Conservation (phyloP, 768 basidiomycete genomes). For the Russula emetica region DNA sequence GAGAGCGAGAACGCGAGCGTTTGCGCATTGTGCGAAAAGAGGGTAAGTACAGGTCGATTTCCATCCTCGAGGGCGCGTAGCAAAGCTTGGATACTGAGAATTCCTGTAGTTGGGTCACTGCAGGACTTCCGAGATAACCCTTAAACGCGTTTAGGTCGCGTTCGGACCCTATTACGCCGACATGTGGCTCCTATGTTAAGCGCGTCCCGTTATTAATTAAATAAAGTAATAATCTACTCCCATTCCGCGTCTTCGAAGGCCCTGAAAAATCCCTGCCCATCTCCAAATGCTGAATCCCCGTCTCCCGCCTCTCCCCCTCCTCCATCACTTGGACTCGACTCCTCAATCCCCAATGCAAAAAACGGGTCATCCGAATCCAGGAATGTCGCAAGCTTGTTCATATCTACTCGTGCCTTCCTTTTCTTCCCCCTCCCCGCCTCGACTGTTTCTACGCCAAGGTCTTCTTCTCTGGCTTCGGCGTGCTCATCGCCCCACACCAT, state of each 20-base stretch:
- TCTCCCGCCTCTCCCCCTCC: background rate
- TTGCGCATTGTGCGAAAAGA: conserved; percentile 36
- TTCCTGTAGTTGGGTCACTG: background rate
- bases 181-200: background rate
- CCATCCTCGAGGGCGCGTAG: conserved; percentile 38
- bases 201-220: background rate
- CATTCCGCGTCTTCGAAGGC: no score
- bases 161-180: background rate
- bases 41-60: conserved; percentile 51
- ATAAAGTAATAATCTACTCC: no score
- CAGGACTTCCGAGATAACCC: no score
- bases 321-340: background rate
- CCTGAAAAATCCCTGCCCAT: background rate
- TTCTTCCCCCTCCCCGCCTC: conserved; percentile 30
- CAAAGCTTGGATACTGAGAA: background rate
- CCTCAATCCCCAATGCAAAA: conserved; percentile 3
- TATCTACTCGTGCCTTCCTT: conserved; percentile 46
- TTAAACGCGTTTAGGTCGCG: background rate
- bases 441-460: conserved; percentile 10
- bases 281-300: background rate
- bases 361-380: conserved; percentile 33
- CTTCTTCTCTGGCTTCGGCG: conserved; percentile 6
- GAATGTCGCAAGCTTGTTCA: conserved; percentile 53
- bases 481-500: conserved; percentile 25
- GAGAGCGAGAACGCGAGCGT: conserved; percentile 34